Evolutionary conservation across 2,329 filamentous ascomycete species (phyloP), one percentile per base, ranked within the genome.

Genomic region (Exophiala dermatitidis): DNA sequence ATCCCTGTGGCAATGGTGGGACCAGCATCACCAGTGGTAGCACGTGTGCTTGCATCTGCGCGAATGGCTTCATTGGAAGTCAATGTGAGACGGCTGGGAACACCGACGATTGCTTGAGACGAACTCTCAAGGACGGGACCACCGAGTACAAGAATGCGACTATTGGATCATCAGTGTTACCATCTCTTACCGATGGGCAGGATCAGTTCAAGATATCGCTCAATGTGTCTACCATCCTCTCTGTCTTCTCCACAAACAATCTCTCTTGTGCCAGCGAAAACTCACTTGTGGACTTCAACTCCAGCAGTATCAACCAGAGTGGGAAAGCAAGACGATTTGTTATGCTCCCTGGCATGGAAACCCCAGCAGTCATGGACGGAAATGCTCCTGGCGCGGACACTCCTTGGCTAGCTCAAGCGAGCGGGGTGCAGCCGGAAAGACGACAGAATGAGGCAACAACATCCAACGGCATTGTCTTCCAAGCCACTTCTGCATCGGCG

Each of bases 221-320:
- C 0, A 81, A 86, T 42, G 77, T 80, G 3, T 80, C 80, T 0
- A 77, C 77, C 5, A 80, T 97, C 48, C 72, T 95, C 51, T 82
- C 84, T 1, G 80, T 89, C 45, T 88, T 97, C 68, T 91, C 86
- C 64, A 72, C 77, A 4, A 80, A 79, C 32, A 85, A 85, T 59
- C 74, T 95, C 10, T 90, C 86, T 50, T 98, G 93, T 69, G 81
- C 82, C 5, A 82, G 84, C 0, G 86, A 96, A 67, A 97, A 97
- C 64, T 85, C 89, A 0, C 77, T 98, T 3, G 85, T 97, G 10
- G 89, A 87, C 0, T 95, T 60, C 56, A 58, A 57, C 42, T 53
- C 54, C 8, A 59, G 51, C 30, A 38, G 36, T 5, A 10, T 43
- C 2, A 50, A 37, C 12, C 10, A 43, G n/a, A 45, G 48, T 3